Evolutionary conservation across 179 eudicot genomes (phyloP), one percentile per base, ranked within the genome.

Genomic region (Nepenthes alata): DNA sequence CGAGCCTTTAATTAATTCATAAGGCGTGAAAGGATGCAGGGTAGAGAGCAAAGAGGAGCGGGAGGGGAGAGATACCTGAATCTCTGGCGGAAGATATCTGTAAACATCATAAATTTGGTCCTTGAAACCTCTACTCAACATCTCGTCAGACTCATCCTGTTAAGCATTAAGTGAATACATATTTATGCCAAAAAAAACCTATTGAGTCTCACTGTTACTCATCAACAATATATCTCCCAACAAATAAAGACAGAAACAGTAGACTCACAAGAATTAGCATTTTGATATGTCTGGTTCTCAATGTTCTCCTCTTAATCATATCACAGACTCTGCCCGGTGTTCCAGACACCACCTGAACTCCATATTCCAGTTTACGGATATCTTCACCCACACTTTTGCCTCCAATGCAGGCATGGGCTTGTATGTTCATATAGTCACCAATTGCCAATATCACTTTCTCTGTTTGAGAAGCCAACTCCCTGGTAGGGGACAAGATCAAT

Each of bases 111-210:
- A 93, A 60, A 93, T 89, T 68, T 93, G 98, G 71, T 93, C 96
- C 82, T 89, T 93, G 66, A 93, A 93, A 53, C 98, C 98, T 66
- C 98, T 74, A 80, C 95, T 89, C 83, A 93, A 77, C 96, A 93
- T 93, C 78, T 93, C 98, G 77, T 93, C 98, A 65, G 98, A 86
- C 75, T 91, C 98, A 73, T 91, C 98, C 97, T 91, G 72, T 41
- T 11, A 36, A 60, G 15, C 1, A 58, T 8, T 10, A 68, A 34
- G 60, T 37, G 58, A 13, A 54, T 35, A 25, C 25, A 25, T 25
- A 25, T 25, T 25, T 25, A 25, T 25, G 25, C 25, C 25, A 25
- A 25, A 25, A 25, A 25, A 25, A 25, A 25, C 25, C 25, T 25
- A 25, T 25, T 25, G 25, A 41, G 25, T 7, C 53, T 35, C 3